Evolutionary conservation across 2,329 filamentous ascomycete genomes (phyloP).

Genomic region (Eutypella sp.): DNA sequence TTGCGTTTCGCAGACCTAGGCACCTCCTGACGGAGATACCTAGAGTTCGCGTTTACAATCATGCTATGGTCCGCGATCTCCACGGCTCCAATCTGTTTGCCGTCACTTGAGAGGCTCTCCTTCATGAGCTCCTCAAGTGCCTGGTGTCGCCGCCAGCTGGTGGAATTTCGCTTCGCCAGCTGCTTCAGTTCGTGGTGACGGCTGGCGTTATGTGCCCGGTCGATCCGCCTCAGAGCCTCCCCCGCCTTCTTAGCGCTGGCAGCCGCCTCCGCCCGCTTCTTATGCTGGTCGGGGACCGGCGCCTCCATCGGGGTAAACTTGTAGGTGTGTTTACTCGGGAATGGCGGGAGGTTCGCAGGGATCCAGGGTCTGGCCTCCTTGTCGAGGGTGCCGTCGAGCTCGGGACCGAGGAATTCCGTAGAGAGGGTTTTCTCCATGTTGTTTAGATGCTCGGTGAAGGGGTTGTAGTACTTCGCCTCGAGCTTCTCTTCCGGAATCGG

Average conservation of each 20-base stretch:
- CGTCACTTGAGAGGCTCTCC: slow-evolving; percentile 26
- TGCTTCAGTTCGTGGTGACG: slow-evolving; percentile 60
- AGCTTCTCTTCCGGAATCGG: slow-evolving; percentile 40
- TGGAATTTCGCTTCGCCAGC: slow-evolving; percentile 46
- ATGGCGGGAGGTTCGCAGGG: slow-evolving; percentile 53
- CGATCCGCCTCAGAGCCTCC: slow-evolving; percentile 53
- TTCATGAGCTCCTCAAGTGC: slow-evolving; percentile 60
- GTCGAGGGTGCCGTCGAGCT: slow-evolving; percentile 54
- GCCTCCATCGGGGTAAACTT: slow-evolving; percentile 47
- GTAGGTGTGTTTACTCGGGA: slow-evolving; percentile 62
- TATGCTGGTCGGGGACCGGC: slow-evolving; percentile 42
- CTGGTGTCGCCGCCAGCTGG: slow-evolving; percentile 51
- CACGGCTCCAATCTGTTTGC: slow-evolving; percentile 26
- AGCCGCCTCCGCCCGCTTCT: slow-evolving; percentile 55
- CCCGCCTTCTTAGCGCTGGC: slow-evolving; percentile 58
- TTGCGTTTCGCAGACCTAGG: slow-evolving; percentile 44
- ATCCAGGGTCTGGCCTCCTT: slow-evolving; percentile 53
- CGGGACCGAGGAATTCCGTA: slow-evolving; percentile 44
- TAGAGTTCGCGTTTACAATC: slow-evolving; percentile 55
- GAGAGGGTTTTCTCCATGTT: slow-evolving; percentile 30
- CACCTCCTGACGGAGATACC: slow-evolving; percentile 49
- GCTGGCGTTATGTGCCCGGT: slow-evolving; percentile 58
- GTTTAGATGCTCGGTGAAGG: slow-evolving; percentile 32
- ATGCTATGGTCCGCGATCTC: slow-evolving; percentile 60
- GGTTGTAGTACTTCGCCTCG: slow-evolving; percentile 33